These are phyloP conservation scores for Phytopythium montanum DNA, from an alignment of 352 stramenopile genomes.

Conservation along the genomic window DNA sequence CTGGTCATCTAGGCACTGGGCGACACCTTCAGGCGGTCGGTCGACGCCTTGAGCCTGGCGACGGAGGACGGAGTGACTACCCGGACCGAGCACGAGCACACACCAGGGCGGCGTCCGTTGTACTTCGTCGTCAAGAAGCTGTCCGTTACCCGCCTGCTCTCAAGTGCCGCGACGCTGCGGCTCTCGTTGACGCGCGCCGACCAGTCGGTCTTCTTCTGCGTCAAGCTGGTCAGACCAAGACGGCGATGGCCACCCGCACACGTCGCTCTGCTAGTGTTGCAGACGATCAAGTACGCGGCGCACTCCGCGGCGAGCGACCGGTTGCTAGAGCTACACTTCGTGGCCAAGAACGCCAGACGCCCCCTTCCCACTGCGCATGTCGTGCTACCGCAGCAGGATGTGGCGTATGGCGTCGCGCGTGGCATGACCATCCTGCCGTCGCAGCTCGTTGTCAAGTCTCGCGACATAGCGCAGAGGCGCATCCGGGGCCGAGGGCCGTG, in stretches of 20 bases:
- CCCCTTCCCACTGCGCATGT: constrained; percentile 63
- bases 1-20: too few species aligned
- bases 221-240: constrained; percentile 55
- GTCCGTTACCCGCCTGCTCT: too few species aligned
- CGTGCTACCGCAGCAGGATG: constrained; percentile 58
- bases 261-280: constrained; percentile 55
- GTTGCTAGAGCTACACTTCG: constrained; percentile 80
- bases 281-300: constrained; percentile 59
- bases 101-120: too few species aligned
- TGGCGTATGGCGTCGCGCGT: constrained; percentile 54
- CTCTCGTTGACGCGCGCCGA: constrained; percentile 55
- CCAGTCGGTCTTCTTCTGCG: constrained; percentile 60
- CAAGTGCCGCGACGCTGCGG: constrained; percentile 59
- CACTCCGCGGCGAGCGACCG: constrained; percentile 83
- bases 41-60: too few species aligned
- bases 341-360: constrained; percentile 78
- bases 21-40: too few species aligned
- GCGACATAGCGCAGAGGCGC: constrained; percentile 86
- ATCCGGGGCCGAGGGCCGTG: constrained; percentile 76
- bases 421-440: constrained; percentile 78
- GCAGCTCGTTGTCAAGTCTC: constrained; percentile 75
- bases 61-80: too few species aligned
- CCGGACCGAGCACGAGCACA: too few species aligned
- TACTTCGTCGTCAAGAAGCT: too few species aligned
- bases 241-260: constrained; percentile 44